Conservation (phyloP, 148 eudicot species). For the Euryodendron excelsum region DNA sequence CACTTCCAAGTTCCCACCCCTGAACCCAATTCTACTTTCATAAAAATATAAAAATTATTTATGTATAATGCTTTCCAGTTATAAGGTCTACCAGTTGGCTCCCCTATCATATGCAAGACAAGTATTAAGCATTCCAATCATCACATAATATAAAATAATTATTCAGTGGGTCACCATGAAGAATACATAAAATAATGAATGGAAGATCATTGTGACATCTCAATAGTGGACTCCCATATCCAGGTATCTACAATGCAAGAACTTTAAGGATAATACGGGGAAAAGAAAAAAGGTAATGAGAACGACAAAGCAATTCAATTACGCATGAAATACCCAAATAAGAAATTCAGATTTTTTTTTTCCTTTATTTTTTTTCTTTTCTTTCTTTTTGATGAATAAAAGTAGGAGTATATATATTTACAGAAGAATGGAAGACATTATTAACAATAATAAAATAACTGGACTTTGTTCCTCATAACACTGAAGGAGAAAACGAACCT, state of each 20-base stretch:
- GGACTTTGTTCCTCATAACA: not conserved
- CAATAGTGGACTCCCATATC: not conserved
- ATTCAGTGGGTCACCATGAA: not conserved
- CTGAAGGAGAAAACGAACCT: slow-evolving; percentile 48
- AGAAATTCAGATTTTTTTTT: not conserved
- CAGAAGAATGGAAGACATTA: not conserved
- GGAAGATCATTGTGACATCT: not conserved
- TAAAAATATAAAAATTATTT: not conserved
- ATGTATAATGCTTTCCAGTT: not conserved
- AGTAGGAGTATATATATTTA: not conserved
- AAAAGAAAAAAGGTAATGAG: not conserved
- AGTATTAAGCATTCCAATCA: not conserved
- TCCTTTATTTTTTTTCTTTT: not conserved
- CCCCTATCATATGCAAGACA: not conserved
- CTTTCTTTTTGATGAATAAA: not conserved
- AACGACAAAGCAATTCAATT: not conserved
- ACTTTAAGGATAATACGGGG: not conserved
- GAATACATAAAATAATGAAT: no score
- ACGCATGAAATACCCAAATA: not conserved
- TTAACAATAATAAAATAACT: not conserved
- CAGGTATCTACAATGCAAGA: not conserved
- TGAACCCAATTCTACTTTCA: not conserved
- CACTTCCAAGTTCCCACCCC: no score
- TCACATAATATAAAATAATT: not conserved
- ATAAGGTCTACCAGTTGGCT: not conserved